Base-by-base conservation (phyloP, 2,329 filamentous ascomycete species). In the Neonectria sp. region DNA sequence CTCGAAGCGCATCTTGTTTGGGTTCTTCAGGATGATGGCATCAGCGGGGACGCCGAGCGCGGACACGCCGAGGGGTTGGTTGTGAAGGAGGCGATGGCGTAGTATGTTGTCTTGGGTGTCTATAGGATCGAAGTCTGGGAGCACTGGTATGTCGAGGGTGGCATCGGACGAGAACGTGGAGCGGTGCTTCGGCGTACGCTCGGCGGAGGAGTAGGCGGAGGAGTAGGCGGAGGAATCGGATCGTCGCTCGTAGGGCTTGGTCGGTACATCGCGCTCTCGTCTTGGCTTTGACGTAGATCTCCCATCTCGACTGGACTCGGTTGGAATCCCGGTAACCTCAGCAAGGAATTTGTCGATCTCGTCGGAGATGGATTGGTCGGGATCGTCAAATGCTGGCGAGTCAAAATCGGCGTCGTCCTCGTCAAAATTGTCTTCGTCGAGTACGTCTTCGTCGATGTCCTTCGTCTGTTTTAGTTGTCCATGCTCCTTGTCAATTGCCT, bases 11-110 rank as follows among this genome's bases (percentile, higher is more conserved):
- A 80, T 69, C 51, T 71, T 73, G 25, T 82, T 79, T 8, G 81
- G 79, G 49, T 82, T 81, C 27, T 80, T 79, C 57, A 89, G 79
- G 40, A 89, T 79, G 52, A 89, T 83, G 27, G 85, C 84, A 17
- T 83, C 79, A 13, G 83, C 82, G 3, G 76, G 77, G 35, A 75
- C 63, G 24, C 82, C 82, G 4, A 83, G 77, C 1, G 81, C 79
- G 4, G 73, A 69, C 17, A 80, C 72, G 1, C 76, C 76, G 6
- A 83, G 68, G 29, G 71, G 66, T n/a, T 76, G 69, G 27, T 79
- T 75, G 4, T 74, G 72, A 1, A 82, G 55, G 15, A 80, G 74
- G 4, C 65, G 66, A 61, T 80, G 71, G 7, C 65, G 70, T 15
- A 78, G 72, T 17, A 17, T 33, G 45, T 48, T 67, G 37, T 48